Base-by-base conservation (phyloP, 208 protist species). In the Crithidia bombi region DNA sequence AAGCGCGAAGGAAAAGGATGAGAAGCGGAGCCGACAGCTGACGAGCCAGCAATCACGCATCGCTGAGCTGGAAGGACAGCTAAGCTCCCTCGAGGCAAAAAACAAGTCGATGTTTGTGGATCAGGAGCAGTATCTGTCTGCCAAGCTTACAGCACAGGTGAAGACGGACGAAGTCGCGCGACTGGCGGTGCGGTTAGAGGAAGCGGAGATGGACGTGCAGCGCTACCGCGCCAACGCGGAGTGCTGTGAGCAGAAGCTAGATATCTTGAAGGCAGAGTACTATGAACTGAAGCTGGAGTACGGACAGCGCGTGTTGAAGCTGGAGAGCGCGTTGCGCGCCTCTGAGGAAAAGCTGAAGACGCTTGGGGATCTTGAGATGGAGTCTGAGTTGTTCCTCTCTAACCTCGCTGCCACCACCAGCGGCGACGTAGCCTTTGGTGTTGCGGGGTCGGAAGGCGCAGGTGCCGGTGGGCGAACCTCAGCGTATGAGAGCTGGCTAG, bases 201-300 rank as follows among this genome's bases (percentile, higher is more conserved):
- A 96, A 65, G 69, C 88, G 3, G 88, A 96, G 65, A 83, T 93
- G 82, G 83, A 96, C 32, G 56, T 52, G 23, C 81, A 91, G 65
- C 83, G 86, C 4, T 89, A 92, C 70, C 90, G 87, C 61, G 79
- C 88, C 30, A 85, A 73, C 32, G 86, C 88, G 9, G 91, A 96
- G 73, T 96, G 91, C 75, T 82, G 63, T 21, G 91, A 96, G 72
- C 88, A 96, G 66, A 96, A 96, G 69, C 74, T 96, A 7, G 91
- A 96, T 44, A 96, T 96, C 49, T 72, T 96, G 0, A 96, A 96
- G 65, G 82, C 85, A 2, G 88, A 96, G 80, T 96, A 93, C 74
- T 96, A 96, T 63, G 91, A 96, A 57, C 57, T 93, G 33, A 92
- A 90, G 57, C 75, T 96, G 25, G 81, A 85, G 57, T 82, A 94